phyloP scores from a whole-genome alignment of 331 rosid species.

The Stylosanthes scabra region DNA sequence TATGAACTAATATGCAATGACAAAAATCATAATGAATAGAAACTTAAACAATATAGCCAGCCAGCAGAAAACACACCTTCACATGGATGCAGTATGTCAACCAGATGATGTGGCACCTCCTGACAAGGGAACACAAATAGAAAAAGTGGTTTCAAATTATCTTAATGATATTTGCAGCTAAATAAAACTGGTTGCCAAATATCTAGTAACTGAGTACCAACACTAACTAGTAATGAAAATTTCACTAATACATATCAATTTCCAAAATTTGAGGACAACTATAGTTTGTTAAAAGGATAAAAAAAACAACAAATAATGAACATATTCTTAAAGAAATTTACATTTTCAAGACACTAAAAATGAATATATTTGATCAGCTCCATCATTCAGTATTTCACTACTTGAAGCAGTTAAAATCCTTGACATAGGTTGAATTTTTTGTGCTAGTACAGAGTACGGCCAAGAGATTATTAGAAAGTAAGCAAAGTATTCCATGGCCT shows the following conservation, averaged over 20 bases:
- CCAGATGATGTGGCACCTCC: conserved; percentile 90
- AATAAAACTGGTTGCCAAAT: conserved; percentile 1
- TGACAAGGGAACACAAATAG: conserved; percentile 42
- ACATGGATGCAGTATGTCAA: conserved; percentile 80
- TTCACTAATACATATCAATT: background rate
- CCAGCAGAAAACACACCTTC: conserved; percentile 68
- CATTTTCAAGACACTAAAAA: conserved; percentile 1
- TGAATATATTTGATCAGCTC: conserved; percentile 1
- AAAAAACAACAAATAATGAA: background rate
- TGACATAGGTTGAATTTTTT: background rate
- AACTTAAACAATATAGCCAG: conserved; percentile 13
- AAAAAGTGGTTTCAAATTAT: conserved; percentile 15
- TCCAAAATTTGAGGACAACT: background rate
- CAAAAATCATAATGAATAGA: conserved; percentile 26
- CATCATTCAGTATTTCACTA: background rate
- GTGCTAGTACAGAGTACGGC: background rate
- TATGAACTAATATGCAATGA: conserved; percentile 23
- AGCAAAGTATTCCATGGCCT: too few species aligned
- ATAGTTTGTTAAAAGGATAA: background rate
- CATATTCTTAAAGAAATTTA: background rate
- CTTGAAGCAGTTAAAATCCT: conserved; percentile 19
- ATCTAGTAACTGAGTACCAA: background rate
- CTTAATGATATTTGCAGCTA: background rate
- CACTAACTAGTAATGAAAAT: background rate
- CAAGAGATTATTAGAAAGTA: too few species aligned